These are phyloP conservation scores for Vanrija sp. DNA, from an alignment of 1,284 basidiomycete species.

Conservation along the genomic window DNA sequence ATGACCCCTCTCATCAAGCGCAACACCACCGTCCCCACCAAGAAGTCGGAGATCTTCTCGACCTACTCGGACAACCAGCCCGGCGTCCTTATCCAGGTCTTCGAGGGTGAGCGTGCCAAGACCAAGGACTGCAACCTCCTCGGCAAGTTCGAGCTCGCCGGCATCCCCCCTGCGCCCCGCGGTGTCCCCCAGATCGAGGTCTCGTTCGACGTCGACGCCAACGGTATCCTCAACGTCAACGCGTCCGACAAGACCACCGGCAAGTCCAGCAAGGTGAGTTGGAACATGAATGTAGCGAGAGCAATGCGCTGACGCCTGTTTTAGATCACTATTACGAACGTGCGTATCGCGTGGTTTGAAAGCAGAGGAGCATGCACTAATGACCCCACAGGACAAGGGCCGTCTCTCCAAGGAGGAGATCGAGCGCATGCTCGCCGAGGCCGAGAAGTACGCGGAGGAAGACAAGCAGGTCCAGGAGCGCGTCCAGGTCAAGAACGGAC, in stretches of 20 bases:
- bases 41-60: slow-evolving; percentile 93
- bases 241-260: slow-evolving; percentile 91
- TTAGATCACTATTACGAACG: slow-evolving; percentile 14
- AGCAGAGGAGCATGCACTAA: no score
- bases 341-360: no score
- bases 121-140: slow-evolving; percentile 95
- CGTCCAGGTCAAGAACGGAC: slow-evolving; percentile 64
- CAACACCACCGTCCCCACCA: slow-evolving; percentile 95
- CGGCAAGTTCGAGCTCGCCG: slow-evolving; percentile 94
- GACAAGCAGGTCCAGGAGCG: slow-evolving; percentile 56
- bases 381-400: slow-evolving; percentile 74
- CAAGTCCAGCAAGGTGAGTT: slow-evolving; percentile 74
- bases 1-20: slow-evolving; percentile 89
- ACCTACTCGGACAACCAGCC: slow-evolving; percentile 99
- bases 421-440: slow-evolving; percentile 91
- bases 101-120: slow-evolving; percentile 95
- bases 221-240: slow-evolving; percentile 88
- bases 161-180: slow-evolving; percentile 94
- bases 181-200: slow-evolving; percentile 94
- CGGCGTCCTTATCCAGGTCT: slow-evolving; percentile 94
- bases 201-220: slow-evolving; percentile 96
- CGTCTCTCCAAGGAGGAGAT: slow-evolving; percentile 98
- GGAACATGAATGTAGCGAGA: slow-evolving; percentile 55
- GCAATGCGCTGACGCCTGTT: neutral
- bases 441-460: slow-evolving; percentile 65